A percentile compares a stretch with the other conserved stretches of the same genome.
Conservation (phyloP, 176 grass and related monocot genomes). For the Musa acuminata region DNA sequence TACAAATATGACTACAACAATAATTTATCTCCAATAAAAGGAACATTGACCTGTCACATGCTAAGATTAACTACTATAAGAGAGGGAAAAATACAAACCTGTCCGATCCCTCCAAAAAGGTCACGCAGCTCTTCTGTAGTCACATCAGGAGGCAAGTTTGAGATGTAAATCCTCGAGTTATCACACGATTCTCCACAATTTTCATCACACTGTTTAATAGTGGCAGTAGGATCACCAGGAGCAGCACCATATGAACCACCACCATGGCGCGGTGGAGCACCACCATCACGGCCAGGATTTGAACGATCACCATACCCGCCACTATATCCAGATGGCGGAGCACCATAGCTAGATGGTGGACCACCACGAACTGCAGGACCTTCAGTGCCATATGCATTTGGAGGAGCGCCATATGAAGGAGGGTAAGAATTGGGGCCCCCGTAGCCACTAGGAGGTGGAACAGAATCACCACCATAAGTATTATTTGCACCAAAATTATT, state of each 20-base stretch:
- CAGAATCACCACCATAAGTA: conserved; percentile 57
- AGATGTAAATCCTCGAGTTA: conserved; percentile 96
- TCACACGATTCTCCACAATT: conserved; percentile 87
- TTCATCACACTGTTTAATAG: conserved; percentile 93
- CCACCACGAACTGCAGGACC: conserved; percentile 33
- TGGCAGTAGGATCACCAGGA: conserved; percentile 25
- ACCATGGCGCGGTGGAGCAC: conserved; percentile 32
- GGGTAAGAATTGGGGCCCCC: conserved; percentile 69
- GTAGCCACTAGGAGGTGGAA: conserved; percentile 60
- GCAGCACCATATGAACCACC: conserved; percentile 38
- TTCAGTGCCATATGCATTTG: conserved; percentile 40
- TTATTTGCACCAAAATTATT: conserved; percentile 62
- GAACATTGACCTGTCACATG: background rate
- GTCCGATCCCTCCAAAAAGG: conserved; percentile 89
- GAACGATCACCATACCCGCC: conserved; percentile 51
- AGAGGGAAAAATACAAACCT: conserved; percentile 31
- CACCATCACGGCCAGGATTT: conserved; percentile 34
- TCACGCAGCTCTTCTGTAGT: conserved; percentile 86
- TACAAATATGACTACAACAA: background rate
- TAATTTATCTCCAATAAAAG: background rate
- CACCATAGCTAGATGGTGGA: conserved; percentile 22
- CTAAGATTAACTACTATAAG: no score
- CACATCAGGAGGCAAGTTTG: conserved; percentile 92
- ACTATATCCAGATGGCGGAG: conserved; percentile 38
- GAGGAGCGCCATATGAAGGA: conserved; percentile 59